Conservation (phyloP, 805 yeast species). For the Kuraishia cidri region DNA sequence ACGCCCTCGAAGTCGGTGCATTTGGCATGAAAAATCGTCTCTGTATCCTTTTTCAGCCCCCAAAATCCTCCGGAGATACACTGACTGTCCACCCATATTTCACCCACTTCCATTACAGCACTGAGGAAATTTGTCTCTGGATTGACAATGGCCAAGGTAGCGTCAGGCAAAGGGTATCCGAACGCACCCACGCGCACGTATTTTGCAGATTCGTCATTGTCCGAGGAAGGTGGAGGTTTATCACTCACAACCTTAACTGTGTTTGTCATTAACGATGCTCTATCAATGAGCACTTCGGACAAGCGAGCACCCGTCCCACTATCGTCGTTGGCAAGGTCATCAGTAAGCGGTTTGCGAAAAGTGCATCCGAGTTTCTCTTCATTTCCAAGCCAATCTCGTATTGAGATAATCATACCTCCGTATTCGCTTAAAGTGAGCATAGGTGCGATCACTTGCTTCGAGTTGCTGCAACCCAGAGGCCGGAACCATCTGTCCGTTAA, state of each 20-base stretch:
- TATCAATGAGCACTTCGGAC: conserved; percentile 65
- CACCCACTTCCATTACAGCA: conserved; percentile 79
- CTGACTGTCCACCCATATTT: conserved; percentile 95
- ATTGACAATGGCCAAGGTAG: conserved; percentile 87
- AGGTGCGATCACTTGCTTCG: conserved; percentile 78
- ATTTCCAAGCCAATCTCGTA: conserved; percentile 84
- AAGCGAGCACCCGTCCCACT: conserved; percentile 19
- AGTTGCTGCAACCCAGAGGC: conserved; percentile 78
- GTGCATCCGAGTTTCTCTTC: conserved; percentile 52
- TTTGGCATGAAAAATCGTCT: conserved; percentile 71
- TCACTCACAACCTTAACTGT: conserved; percentile 58
- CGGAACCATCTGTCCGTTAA: conserved; percentile 82
- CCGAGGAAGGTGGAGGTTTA: conserved; percentile 40
- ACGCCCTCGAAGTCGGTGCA: conserved; percentile 67
- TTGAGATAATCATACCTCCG: conserved; percentile 91
- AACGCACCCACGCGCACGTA: conserved; percentile 77
- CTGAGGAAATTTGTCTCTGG: conserved; percentile 81
- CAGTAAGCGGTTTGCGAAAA: conserved; percentile 23
- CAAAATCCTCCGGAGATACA: conserved; percentile 87
- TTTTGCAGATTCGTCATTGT: conserved; percentile 29
- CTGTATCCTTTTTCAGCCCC: conserved; percentile 61
- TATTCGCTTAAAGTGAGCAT: conserved; percentile 83
- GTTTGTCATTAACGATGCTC: conserved; percentile 64
- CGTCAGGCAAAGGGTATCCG: conserved; percentile 92
- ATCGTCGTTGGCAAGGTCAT: conserved; percentile 25